These are phyloP conservation scores for Hyaloscypha hepaticicola DNA, from an alignment of 495 filamentous ascomycete genomes.

Conservation along the genomic window DNA sequence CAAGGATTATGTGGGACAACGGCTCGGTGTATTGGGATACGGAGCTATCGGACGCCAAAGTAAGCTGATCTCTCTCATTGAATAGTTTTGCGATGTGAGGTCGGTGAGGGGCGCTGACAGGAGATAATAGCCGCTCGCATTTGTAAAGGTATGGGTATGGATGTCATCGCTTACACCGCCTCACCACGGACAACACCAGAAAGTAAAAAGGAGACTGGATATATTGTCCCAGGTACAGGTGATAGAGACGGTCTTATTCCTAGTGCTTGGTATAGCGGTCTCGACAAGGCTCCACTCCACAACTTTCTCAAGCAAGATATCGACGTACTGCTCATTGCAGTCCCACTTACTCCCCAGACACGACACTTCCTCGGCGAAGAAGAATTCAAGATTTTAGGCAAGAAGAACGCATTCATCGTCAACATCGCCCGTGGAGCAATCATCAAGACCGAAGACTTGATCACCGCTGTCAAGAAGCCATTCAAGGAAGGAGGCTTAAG, in stretches of 20 bases:
- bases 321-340: slow-evolving; percentile 71
- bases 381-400: slow-evolving; percentile 65
- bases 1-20: slow-evolving; percentile 45
- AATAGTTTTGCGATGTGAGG: not conserved
- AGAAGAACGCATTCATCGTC: slow-evolving; percentile 58
- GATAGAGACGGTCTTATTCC: slow-evolving; percentile 75
- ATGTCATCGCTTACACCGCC: slow-evolving; percentile 79
- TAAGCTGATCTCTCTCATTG: slow-evolving; percentile 31
- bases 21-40: slow-evolving; percentile 75
- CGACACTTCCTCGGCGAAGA: slow-evolving; percentile 57
- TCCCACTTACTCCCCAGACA: slow-evolving; percentile 72
- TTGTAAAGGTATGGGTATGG: slow-evolving; percentile 71
- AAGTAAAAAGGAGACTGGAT: slow-evolving; percentile 61
- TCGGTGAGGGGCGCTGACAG: not conserved
- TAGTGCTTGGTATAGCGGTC: slow-evolving; percentile 68
- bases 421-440: slow-evolving; percentile 77
- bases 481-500: slow-evolving; percentile 48
- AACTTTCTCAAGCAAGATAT: slow-evolving; percentile 68
- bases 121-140: slow-evolving; percentile 49
- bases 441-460: slow-evolving; percentile 66
- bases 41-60: slow-evolving; percentile 61
- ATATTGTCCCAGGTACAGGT: slow-evolving; percentile 72
- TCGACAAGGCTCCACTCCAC: slow-evolving; percentile 56
- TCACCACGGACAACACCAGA: slow-evolving; percentile 53
- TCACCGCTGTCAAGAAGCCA: slow-evolving; percentile 55